Percentiles rank a stretch among this genome's conserved stretches.
Evolutionary conservation across 768 basidiomycete genomes (phyloP).

Genomic region (Sarcomyxa edulis): DNA sequence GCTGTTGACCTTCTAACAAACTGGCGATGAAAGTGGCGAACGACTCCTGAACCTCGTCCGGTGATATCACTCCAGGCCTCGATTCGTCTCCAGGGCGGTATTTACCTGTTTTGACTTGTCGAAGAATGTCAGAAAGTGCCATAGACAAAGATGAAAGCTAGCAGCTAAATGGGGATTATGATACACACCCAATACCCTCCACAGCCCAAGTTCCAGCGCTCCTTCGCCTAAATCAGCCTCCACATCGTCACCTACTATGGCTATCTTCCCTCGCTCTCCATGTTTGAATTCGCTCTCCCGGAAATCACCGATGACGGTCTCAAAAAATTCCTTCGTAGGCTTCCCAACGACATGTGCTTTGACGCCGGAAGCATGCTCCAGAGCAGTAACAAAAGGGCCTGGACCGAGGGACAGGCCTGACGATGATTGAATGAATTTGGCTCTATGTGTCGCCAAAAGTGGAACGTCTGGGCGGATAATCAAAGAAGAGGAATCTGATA

Average conservation of each 20-base stretch:
- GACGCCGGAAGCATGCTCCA: conserved; percentile 48
- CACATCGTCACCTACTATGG: conserved; percentile 65
- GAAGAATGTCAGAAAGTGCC: conserved; percentile 3
- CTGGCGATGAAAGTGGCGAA: conserved; percentile 53
- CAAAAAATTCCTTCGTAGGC: conserved; percentile 54
- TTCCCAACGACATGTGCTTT: conserved; percentile 59
- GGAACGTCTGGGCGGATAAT: conserved; percentile 19
- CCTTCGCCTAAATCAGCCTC: conserved; percentile 61
- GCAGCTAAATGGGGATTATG: neutral
- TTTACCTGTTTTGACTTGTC: conserved; percentile 61
- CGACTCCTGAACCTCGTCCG: conserved; percentile 48
- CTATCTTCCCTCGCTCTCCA: conserved; percentile 27
- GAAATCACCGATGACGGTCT: conserved; percentile 44
- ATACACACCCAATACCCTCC: conserved; percentile 56
- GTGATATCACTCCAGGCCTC: conserved; percentile 29
- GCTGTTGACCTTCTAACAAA: conserved; percentile 24
- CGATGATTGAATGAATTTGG: conserved; percentile 40
- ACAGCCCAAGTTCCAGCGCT: conserved; percentile 52
- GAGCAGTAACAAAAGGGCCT: conserved; percentile 62
- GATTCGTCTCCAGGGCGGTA: conserved; percentile 58
- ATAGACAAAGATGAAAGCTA: neutral
- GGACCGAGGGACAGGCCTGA: conserved; percentile 58
- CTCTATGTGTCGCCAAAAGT: conserved; percentile 58
- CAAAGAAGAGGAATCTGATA: neutral
- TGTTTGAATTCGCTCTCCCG: conserved; percentile 11